These are phyloP conservation scores for Kwoniella bestiolae DNA, from an alignment of 768 basidiomycete species.

Conservation along the genomic window DNA sequence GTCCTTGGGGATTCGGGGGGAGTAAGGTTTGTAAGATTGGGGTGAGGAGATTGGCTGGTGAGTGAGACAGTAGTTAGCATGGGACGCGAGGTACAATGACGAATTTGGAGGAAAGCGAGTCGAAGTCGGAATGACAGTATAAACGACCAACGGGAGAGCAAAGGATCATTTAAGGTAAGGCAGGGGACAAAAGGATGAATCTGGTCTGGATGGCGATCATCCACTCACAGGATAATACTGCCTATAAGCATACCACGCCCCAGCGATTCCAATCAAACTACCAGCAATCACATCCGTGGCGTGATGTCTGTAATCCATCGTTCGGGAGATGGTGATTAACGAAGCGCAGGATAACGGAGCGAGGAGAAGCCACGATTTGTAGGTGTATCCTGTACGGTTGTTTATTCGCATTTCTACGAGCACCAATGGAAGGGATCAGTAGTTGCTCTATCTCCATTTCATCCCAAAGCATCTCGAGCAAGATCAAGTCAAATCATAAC, in stretches of 20 bases:
- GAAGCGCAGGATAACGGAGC: slow-evolving; percentile 45
- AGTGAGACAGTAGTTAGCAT: no score
- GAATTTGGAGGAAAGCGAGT: not conserved
- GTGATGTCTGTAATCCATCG: slow-evolving; percentile 56
- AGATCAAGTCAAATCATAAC: no score
- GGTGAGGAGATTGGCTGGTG: slow-evolving; percentile 35
- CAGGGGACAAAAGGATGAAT: no score
- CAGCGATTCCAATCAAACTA: slow-evolving; percentile 44
- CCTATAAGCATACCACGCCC: slow-evolving; percentile 50
- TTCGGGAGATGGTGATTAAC: slow-evolving; percentile 47
- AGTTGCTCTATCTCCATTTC: no score
- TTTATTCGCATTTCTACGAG: slow-evolving; percentile 43
- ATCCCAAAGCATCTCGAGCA: no score
- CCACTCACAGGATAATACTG: slow-evolving; percentile 52
- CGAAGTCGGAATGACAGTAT: not conserved
- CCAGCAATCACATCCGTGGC: slow-evolving; percentile 55
- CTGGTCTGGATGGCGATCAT: not conserved
- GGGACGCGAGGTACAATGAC: no score
- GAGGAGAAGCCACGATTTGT: slow-evolving; percentile 55
- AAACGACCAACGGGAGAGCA: not conserved
- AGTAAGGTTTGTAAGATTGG: slow-evolving; percentile 46
- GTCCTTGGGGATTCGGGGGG: slow-evolving; percentile 41
- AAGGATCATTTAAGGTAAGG: not conserved
- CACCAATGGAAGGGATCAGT: no score
- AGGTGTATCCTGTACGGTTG: slow-evolving; percentile 46